phyloP scores from a whole-genome alignment of 2,329 filamentous ascomycete genomes.

The Pseudocercospora cruenta region DNA sequence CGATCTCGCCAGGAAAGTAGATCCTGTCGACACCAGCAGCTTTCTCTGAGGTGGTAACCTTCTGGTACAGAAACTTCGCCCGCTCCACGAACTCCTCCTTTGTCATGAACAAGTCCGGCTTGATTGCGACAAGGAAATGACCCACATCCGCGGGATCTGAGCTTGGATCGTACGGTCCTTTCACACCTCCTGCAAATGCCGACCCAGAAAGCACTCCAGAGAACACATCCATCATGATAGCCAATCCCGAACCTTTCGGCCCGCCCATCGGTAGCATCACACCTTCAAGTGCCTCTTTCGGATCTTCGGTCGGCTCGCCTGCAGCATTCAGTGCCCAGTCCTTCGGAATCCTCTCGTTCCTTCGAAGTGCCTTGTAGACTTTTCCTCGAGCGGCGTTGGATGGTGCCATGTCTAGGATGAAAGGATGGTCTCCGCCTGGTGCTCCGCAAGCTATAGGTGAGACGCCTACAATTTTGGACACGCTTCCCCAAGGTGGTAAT shows the following conservation, averaged over 20 bases:
- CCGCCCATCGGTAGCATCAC: neutral
- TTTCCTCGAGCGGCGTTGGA: neutral
- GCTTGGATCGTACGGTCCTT: neutral
- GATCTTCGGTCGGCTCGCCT: neutral
- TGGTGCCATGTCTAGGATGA: neutral
- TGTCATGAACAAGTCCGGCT: neutral
- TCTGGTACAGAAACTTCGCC: neutral
- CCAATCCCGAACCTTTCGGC: neutral
- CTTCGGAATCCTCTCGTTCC: neutral
- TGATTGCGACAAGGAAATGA: neutral
- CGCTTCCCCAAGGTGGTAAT: neutral
- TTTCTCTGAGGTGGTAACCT: neutral
- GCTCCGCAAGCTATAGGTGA: neutral
- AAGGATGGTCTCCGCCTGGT: neutral
- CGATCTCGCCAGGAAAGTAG: neutral
- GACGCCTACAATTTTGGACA: neutral
- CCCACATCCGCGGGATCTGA: neutral
- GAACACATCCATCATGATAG: neutral
- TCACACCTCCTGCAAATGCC: neutral
- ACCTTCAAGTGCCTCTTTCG: neutral
- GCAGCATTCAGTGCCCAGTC: neutral
- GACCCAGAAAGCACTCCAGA: neutral
- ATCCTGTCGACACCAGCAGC: neutral
- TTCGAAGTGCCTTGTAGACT: neutral
- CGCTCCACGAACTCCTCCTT: neutral